phyloP scores from a whole-genome alignment of 345 rosid species.

The Gossypium anomalum region DNA sequence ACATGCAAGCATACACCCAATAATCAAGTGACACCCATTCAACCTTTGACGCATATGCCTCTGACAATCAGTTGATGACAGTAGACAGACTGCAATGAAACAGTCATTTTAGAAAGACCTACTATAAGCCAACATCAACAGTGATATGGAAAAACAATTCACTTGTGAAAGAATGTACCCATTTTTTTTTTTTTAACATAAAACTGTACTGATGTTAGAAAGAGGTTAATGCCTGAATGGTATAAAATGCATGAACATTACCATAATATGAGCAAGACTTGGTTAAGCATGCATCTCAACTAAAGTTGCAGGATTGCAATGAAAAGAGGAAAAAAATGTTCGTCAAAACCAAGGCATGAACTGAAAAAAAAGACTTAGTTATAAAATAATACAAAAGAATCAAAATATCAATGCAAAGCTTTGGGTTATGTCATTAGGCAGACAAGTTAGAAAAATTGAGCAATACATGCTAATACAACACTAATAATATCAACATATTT shows the following conservation, averaged over 20 bases:
- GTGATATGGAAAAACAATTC: not conserved
- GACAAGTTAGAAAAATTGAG: not conserved
- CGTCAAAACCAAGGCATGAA: too few species aligned
- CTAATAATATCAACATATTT: not conserved
- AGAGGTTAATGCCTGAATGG: not conserved
- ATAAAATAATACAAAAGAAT: too few species aligned
- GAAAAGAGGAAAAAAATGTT: too few species aligned
- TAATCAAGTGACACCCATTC: not conserved
- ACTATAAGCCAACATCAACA: not conserved
- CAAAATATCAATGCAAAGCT: not conserved
- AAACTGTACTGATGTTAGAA: not conserved
- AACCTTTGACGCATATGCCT: not conserved
- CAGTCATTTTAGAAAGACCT: not conserved
- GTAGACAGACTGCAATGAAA: not conserved
- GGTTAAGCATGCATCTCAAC: not conserved
- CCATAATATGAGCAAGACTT: not conserved
- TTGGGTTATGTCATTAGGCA: not conserved
- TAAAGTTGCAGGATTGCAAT: not conserved
- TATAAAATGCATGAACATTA: not conserved
- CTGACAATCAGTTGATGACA: not conserved
- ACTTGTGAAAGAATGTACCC: not conserved
- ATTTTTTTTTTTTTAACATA: not conserved
- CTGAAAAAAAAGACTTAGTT: not conserved
- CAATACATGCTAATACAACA: not conserved
- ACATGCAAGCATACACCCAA: not conserved